Evolutionary conservation across 164 flowering plant species (phyloP), one percentile per base, ranked within the genome.

Genomic region (Macadamia integrifolia): DNA sequence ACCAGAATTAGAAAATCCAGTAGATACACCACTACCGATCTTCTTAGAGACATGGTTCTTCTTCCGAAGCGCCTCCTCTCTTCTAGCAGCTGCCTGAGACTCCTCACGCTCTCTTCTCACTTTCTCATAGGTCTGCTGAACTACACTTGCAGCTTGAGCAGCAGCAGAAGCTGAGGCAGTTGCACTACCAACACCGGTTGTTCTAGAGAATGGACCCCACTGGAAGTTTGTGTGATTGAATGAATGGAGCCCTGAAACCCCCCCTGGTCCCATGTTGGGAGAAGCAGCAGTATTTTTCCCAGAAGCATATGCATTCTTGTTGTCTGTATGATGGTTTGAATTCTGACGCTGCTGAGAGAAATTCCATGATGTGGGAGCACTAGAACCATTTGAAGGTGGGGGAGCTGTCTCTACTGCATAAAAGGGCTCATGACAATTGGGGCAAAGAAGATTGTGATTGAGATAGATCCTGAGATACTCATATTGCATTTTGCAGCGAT

Each of bases 401-500:
- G 83, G 77, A 12, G 80, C 71, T 3, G 79, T 79, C 68, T 87
- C 96, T 29, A 74, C 49, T 18, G 97, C 94, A 15, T 79, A 66
- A 80, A 91, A 91, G 32, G 87, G 78, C 66, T 77, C 73, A 10
- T 79, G 85, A 72, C 97, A 91, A 56, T 77, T 79, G 35, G 81
- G 87, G 64, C 93, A 91, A 11, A 79, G 70, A 43, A 91, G 89
- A 50, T 72, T 85, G 56, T 81, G 81, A 71, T 91, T 86, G 6
- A 81, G 82, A 78, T 88, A 87, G 12, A 78, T 70, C 55, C 84
- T 77, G 9, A 81, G 80, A 70, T 87, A 91, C 74, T 89, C 94
- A 66, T 82, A 91, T 10, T 85, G 91, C 83, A 89, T 81, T 67
- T 81, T 83, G 80, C 97, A 91, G 5, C 72, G 63, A 29, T 75